Evolutionary conservation across 306 rosid genomes (phyloP), one percentile per base, ranked within the genome.

Genomic region (Hippophae tibetana): DNA sequence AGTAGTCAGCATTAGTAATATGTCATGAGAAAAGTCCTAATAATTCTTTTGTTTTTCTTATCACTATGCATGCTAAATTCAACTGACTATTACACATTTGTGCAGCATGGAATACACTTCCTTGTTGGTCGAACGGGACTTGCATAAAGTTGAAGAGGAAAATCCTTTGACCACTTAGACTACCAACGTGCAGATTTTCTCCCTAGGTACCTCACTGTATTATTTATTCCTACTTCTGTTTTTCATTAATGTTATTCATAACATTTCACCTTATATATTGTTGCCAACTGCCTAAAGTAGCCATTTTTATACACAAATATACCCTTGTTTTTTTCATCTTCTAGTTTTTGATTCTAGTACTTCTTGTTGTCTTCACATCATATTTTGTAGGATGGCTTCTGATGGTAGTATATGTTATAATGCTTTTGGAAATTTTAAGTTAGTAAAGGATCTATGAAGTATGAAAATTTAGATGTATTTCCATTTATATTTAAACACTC

Each of bases 121-220:
- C 41, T 12, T 5, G 60, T 13, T 4, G 10, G 65, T 18, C 51
- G 47, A 43, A 0, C 62, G 8, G 57, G 67, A 47, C 57, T 18
- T 57, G 49, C 60, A 46, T 38, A 64, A 65, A 70, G 54, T 70
- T 64, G 64, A 71, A 66, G 60, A 26, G 41, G 66, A 65, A 54
- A 47, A n/a, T 49, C 52, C 65, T 63, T 63, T 56, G 57, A 71
- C 14, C 45, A 41, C 76, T 40, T 44, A 47, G 60, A 67, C 59
- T 62, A 52, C 48, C 79, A 63, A 74, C 72, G 78, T 81, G 56
- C 58, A 58, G 18, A 56, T 43, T 61, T 70, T 66, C 64, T 27
- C 25, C 42, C 13, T 57, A 23, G 27, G 9, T 23, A 38, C 58
- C 52, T 49, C 45, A 23, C 59, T 40, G 23, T 42, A 31, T 49